These are phyloP conservation scores for Gossypium schwendimanii DNA, from an alignment of 441 rosid genomes.

Conservation along the genomic window DNA sequence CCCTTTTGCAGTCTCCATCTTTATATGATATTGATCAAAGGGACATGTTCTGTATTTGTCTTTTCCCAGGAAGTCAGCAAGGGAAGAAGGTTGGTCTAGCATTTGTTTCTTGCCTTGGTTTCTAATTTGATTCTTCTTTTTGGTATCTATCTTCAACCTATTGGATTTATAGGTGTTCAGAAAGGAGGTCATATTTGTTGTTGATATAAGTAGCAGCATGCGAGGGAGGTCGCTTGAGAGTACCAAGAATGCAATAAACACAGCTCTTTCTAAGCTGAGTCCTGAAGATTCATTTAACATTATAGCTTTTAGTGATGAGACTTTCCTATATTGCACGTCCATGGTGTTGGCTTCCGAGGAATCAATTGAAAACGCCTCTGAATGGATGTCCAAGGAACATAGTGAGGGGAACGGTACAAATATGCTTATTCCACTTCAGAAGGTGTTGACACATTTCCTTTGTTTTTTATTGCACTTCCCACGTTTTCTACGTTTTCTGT, in stretches of 20 bases:
- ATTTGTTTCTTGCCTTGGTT: constrained; percentile 1
- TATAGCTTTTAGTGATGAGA: constrained; percentile 72
- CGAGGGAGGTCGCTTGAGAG: constrained; percentile 64
- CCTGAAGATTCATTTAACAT: constrained; percentile 78
- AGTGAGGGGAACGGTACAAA: constrained; percentile 72
- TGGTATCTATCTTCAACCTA: constrained; percentile 20
- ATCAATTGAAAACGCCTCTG: constrained; percentile 51
- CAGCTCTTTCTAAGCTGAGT: constrained; percentile 51
- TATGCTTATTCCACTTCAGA: constrained; percentile 62
- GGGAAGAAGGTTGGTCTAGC: constrained; percentile 45
- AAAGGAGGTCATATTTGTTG: constrained; percentile 71
- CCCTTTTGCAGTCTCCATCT: constrained; percentile 81
- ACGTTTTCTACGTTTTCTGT: not conserved
- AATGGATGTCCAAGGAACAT: constrained; percentile 68
- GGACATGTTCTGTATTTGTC: constrained; percentile 62
- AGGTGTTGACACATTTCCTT: constrained; percentile 36
- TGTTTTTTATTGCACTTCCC: not conserved
- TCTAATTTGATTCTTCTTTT: constrained; percentile 12
- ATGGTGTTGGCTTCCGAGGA: constrained; percentile 65
- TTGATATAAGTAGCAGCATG: constrained; percentile 97
- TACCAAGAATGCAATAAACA: constrained; percentile 53
- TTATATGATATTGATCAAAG: constrained; percentile 74
- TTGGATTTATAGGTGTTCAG: constrained; percentile 54
- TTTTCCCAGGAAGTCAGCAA: constrained; percentile 64
- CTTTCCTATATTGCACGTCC: constrained; percentile 55